A percentile compares a stretch with the other conserved stretches of the same genome.
Conservation (phyloP, 441 rosid species). For the Gossypium gossypioides region DNA sequence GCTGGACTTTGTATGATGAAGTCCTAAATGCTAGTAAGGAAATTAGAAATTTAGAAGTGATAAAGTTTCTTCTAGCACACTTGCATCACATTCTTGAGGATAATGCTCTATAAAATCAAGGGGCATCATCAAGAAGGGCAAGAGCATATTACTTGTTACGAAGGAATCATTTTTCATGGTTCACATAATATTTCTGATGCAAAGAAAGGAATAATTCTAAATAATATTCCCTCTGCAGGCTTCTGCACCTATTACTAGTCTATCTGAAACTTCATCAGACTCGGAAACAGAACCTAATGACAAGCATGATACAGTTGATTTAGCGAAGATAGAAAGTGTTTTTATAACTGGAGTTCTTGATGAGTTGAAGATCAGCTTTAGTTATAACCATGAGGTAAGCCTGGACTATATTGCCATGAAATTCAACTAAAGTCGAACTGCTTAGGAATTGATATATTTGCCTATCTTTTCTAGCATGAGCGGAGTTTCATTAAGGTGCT, state of each 20-base stretch:
- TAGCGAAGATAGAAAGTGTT: slow-evolving; percentile 48
- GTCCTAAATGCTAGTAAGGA: slow-evolving; percentile 4
- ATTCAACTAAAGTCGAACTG: slow-evolving; percentile 14
- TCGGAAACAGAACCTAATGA: slow-evolving; percentile 53
- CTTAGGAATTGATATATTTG: slow-evolving; percentile 26
- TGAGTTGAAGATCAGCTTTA: slow-evolving; percentile 76
- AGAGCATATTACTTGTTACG: neutral
- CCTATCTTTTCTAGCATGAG: slow-evolving; percentile 40
- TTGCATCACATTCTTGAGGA: neutral
- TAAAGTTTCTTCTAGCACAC: slow-evolving; percentile 2
- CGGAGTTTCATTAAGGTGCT: slow-evolving; percentile 62
- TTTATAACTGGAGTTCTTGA: slow-evolving; percentile 85
- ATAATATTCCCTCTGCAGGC: slow-evolving; percentile 36
- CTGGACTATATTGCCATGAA: slow-evolving; percentile 10
- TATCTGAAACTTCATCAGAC: slow-evolving; percentile 87
- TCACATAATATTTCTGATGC: neutral
- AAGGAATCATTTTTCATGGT: neutral
- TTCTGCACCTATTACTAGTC: slow-evolving; percentile 72
- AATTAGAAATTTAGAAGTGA: neutral
- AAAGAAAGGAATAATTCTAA: neutral
- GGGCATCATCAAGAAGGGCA: neutral
- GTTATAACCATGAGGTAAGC: slow-evolving; percentile 58
- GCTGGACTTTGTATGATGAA: neutral
- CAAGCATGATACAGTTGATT: slow-evolving; percentile 28
- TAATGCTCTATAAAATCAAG: neutral